Base-by-base conservation (phyloP, 73 alveolate species). In the Paramecium pentaurelia region DNA sequence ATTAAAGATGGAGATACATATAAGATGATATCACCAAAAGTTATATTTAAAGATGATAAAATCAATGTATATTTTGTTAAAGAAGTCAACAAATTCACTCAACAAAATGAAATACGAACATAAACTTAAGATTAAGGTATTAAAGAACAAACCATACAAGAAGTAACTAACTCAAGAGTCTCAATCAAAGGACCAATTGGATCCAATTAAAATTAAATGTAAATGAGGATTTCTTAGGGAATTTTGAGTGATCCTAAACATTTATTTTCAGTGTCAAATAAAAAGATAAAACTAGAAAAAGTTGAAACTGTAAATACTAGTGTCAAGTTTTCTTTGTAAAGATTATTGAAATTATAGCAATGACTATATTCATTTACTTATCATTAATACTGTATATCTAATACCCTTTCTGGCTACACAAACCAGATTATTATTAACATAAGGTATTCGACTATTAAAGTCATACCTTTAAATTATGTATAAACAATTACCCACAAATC, bases 361-460 rank as follows among this genome's bases (percentile, higher is more conserved):
- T 73, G 87, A 73, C 58, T 73, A 37, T 40, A 37, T 73, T 73
- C 87, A 73, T 37, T 37, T 73, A 73, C 87, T 73, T n/a, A 73
- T 73, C 87, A 73, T 73, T 73, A 73, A 42, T 38, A 75, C 25
- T 54, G 88, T 75, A 42, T 75, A 75, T 36, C 88, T 30, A 20
- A 75, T 75, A 6, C 88, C 88, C 32, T 75, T 36, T 36, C 37
- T 75, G 58, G 91, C 91, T 16, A 80, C 71, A 80, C 91, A 42
- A 8, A 80, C 16, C 25, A 38, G 36, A 80, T 80, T 80, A 32
- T 40, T 25, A 80, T 80, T 80, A 25, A 80, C 73, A 80, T 80
- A 80, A 42, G 91, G 91, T 6, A 80, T 36, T 32, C 71, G 20
- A 49, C 91, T 32, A 47, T 80, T 80, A 36, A 75, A 75, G 4